Percentiles rank a stretch among this genome's conserved stretches.
phyloP scores from a whole-genome alignment of 495 filamentous ascomycete genomes.

The Penicillium manginii region DNA sequence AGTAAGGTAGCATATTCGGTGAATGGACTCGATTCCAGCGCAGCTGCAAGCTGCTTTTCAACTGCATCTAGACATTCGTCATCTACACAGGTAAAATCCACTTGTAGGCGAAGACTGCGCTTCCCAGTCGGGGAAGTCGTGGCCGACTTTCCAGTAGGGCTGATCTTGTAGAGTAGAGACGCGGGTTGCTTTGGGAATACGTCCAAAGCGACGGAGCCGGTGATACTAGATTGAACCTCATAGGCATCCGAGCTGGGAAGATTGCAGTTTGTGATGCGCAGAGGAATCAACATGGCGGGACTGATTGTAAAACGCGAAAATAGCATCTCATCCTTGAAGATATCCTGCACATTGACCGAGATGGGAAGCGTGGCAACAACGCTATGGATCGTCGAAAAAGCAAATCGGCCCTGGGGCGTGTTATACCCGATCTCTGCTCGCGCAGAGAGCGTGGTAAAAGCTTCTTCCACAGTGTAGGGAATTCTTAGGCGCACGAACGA shows the following conservation, averaged over 20 bases:
- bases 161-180: constrained; percentile 80
- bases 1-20: constrained; percentile 51
- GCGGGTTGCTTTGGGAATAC: constrained; percentile 84
- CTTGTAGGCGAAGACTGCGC: constrained; percentile 63
- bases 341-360: constrained; percentile 94
- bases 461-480: constrained; percentile 85
- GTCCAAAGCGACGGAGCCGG: constrained; percentile 56
- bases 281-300: constrained; percentile 71
- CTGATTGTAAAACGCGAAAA: constrained; percentile 91
- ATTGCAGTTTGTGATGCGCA: constrained; percentile 71
- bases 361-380: constrained; percentile 77
- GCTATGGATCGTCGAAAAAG: constrained; percentile 63
- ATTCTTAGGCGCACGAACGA: constrained; percentile 63
- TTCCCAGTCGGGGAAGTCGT: constrained; percentile 44
- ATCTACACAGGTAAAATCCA: constrained; percentile 79
- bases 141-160: constrained; percentile 20
- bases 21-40: constrained; percentile 49
- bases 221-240: constrained; percentile 62
- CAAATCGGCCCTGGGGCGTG: constrained; percentile 72
- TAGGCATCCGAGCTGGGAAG: constrained; percentile 73
- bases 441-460: constrained; percentile 70
- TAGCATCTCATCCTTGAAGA: constrained; percentile 81
- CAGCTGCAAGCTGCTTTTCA: constrained; percentile 43
- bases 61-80: constrained; percentile 57
- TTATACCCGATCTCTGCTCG: constrained; percentile 78